These are phyloP conservation scores for Chytriomyces sp. DNA, from an alignment of 192 early-diverging fungal genomes.

Conservation along the genomic window DNA sequence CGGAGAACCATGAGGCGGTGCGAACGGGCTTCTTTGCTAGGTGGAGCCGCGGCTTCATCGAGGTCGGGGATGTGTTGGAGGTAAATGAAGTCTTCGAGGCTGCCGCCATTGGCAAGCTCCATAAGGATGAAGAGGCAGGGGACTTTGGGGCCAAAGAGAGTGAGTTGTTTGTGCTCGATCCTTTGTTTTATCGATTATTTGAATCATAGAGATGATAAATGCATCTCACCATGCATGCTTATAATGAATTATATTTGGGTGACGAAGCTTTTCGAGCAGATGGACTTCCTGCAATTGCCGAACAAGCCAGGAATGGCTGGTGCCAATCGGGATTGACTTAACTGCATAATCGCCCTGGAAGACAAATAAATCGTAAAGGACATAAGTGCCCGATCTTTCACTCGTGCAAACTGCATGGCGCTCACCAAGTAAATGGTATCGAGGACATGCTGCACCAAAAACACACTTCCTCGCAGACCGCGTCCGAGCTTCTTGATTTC, in stretches of 20 bases:
- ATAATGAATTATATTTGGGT: slow-evolving; percentile 92
- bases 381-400: neutral
- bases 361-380: slow-evolving; percentile 27
- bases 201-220: slow-evolving; percentile 54
- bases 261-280: slow-evolving; percentile 83
- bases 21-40: slow-evolving; percentile 25
- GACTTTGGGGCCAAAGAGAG: slow-evolving; percentile 79
- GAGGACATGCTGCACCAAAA: slow-evolving; percentile 72
- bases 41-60: neutral
- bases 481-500: slow-evolving; percentile 86
- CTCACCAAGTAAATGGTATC: slow-evolving; percentile 3
- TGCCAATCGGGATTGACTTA: slow-evolving; percentile 92
- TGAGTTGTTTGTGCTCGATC: slow-evolving; percentile 78
- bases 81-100: slow-evolving; percentile 90
- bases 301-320: slow-evolving; percentile 86
- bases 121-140: slow-evolving; percentile 95
- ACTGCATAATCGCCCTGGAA: slow-evolving; percentile 78
- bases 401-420: neutral
- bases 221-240: slow-evolving; percentile 94
- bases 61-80: slow-evolving; percentile 44
- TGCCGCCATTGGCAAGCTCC: slow-evolving; percentile 90
- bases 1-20: slow-evolving; percentile 21
- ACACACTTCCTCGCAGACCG: slow-evolving; percentile 88
- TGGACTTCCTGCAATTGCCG: slow-evolving; percentile 93
- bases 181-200: slow-evolving; percentile 73